Percentiles rank a stretch among this genome's conserved stretches.
Conservation (phyloP, 1,284 basidiomycete genomes). For the Microbotryum silenes-acaulis region DNA sequence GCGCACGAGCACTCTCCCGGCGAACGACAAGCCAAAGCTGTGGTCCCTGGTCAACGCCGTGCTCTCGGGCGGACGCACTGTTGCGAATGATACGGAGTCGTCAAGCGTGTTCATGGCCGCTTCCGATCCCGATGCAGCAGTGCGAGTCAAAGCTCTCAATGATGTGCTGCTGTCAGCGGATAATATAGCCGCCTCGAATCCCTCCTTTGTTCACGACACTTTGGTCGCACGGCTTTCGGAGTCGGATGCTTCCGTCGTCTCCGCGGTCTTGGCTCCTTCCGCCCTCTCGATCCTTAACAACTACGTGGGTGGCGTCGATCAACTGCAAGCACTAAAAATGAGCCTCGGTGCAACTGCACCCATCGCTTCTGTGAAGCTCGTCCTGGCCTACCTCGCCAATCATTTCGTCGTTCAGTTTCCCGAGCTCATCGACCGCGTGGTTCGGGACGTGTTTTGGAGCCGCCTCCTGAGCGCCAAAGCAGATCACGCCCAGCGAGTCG, state of each 20-base stretch:
- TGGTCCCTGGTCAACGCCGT: conserved; percentile 23
- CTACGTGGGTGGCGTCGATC: conserved; percentile 36
- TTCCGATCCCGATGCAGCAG: conserved; percentile 41
- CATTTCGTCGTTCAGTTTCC: conserved; percentile 45
- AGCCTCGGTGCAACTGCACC: conserved; percentile 20
- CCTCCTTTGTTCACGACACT: conserved; percentile 36
- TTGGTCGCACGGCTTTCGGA: conserved; percentile 59
- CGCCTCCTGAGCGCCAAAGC: conserved; percentile 64
- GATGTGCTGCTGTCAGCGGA: conserved; percentile 34
- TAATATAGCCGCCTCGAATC: conserved; percentile 14
- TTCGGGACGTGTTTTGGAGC: conserved; percentile 60
- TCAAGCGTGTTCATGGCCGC: conserved; percentile 38
- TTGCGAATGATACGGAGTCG: conserved; percentile 1
- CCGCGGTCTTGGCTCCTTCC: conserved; percentile 56
- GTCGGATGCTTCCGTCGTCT: conserved; percentile 52
- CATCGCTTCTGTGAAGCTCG: conserved; percentile 46
- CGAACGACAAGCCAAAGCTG: conserved; percentile 3
- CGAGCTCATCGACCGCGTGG: conserved; percentile 46
- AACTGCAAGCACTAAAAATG: conserved; percentile 48
- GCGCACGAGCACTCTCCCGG: not conserved
- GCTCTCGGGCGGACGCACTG: conserved; percentile 12
- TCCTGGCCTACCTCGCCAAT: conserved; percentile 56
- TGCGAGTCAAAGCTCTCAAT: conserved; percentile 41
- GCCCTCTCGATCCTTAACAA: conserved; percentile 16
- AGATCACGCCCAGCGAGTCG: conserved; percentile 1